Evolutionary conservation across 2,329 filamentous ascomycete genomes (phyloP), one percentile per base, ranked within the genome.

Genomic region (Hypoxylon sp.): DNA sequence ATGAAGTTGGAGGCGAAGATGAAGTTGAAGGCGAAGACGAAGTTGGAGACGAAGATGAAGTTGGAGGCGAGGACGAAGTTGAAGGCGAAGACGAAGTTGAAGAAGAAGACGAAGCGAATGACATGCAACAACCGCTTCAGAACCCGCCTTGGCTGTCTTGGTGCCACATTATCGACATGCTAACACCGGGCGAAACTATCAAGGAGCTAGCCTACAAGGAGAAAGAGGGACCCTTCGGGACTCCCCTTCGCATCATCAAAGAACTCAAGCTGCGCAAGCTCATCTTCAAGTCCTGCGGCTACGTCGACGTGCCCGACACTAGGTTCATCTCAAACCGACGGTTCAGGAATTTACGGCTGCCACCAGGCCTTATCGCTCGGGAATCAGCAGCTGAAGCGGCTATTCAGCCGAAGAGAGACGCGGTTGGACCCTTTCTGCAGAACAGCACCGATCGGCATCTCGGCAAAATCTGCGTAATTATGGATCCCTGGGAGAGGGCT

Each of bases 281-380:
- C 30, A 80, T 82, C 0, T 85, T 91, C 77, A 84, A 83, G 32
- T 90, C 87, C 0, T 91, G 89, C 73, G 89, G 89, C 55, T 91
- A 91, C 72, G 86, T 84, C 34, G 76, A 78, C 5, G 74, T 90
- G 1, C 55, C 38, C 4, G 77, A 80, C 17, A 30, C 67, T 0
- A 59, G 73, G 0, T 74, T 74, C 25, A 76, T 83, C 7, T 68
- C 70, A 11, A 13, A 62, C n/a, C 55, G 65, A 19, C 74, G 77
- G 2, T 43, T 67, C 10, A 65, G 13, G 2, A 1, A 11, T 4
- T 32, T 13, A 3, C 9, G n/a, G 11, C 10, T 30, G 6, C 13
- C 55, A 19, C 2, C 6, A 1, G 0, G 2, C 25, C 7, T 56
- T 41, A 4, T 4, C 23, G 1, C 3, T 4, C 5, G 9, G 13